Evolutionary conservation across 441 rosid genomes (phyloP).

Genomic region (Melastoma candidum): DNA sequence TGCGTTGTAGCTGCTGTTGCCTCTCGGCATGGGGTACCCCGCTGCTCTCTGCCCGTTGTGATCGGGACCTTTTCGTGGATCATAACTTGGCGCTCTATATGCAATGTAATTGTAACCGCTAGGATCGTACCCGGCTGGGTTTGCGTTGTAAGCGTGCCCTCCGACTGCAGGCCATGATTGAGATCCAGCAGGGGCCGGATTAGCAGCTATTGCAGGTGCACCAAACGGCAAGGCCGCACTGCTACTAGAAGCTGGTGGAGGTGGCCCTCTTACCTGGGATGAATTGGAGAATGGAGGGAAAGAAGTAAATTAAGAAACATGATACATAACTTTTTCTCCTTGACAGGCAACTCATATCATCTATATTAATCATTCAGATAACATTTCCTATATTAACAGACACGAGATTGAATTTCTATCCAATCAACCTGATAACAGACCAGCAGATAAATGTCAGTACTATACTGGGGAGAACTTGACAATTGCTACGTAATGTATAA

Average conservation of each 20-base stretch:
- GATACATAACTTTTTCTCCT: no score
- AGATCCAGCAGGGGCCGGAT: constrained; percentile 32
- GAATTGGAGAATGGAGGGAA: no score
- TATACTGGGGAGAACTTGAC: no score
- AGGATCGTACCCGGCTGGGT: constrained; percentile 1
- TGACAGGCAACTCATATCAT: no score
- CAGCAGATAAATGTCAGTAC: no score
- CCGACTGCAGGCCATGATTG: constrained; percentile 46
- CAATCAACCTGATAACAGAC: no score
- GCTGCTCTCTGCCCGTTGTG: constrained; percentile 24
- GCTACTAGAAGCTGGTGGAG: constrained; percentile 12
- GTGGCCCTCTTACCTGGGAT: constrained; percentile 3
- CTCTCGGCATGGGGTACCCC: constrained; percentile 29
- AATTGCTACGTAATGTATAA: no score
- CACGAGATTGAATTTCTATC: no score
- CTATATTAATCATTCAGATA: no score
- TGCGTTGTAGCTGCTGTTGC: constrained; percentile 20
- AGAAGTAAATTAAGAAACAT: no score
- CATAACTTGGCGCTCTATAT: constrained; percentile 33
- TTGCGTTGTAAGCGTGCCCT: constrained; percentile 24
- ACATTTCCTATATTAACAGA: no score
- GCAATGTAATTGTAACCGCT: constrained; percentile 29
- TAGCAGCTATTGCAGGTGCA: constrained; percentile 21
- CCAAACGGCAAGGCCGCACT: constrained; percentile 19
- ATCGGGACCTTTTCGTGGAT: constrained; percentile 21